These are phyloP conservation scores for Botrytis aclada DNA, from an alignment of 2,329 filamentous ascomycete genomes.

Conservation along the genomic window DNA sequence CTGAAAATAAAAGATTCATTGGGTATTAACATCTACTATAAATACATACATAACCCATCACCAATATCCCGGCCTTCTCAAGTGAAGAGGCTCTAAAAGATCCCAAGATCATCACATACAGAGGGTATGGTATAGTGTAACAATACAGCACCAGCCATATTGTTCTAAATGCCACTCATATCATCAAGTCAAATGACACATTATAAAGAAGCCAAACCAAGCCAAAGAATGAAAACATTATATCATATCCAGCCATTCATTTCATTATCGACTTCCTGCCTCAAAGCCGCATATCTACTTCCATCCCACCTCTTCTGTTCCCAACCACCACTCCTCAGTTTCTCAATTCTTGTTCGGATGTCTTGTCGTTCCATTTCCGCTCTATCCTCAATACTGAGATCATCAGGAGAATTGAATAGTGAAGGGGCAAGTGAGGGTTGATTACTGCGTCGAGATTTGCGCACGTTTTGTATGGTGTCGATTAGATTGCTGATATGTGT, in stretches of 20 bases:
- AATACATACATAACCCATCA: not conserved
- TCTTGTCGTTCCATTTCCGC: conserved; percentile 1
- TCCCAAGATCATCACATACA: not conserved
- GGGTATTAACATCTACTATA: not conserved
- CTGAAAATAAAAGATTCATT: not conserved
- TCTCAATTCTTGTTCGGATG: conserved; percentile 23
- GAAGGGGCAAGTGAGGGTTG: conserved; percentile 15
- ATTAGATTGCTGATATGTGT: conserved; percentile 23
- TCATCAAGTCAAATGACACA: conserved; percentile 1
- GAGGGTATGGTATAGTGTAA: not conserved
- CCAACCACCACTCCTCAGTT: conserved; percentile 28
- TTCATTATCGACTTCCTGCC: conserved; percentile 26
- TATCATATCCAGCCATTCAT: conserved; percentile 12
- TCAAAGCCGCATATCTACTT: conserved; percentile 30
- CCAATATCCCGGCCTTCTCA: not conserved
- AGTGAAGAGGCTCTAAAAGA: not conserved
- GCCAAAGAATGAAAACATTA: not conserved
- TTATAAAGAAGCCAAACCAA: not conserved
- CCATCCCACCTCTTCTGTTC: conserved; percentile 31
- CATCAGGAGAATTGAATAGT: not conserved
- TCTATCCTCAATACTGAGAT: not conserved
- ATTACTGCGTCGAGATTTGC: conserved; percentile 27
- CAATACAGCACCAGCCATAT: not conserved
- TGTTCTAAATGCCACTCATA: not conserved
- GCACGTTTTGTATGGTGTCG: conserved; percentile 19